Percentiles rank a stretch among this genome's conserved stretches.
Conservation (phyloP, 257 asterid species). For the Lantana camara region DNA sequence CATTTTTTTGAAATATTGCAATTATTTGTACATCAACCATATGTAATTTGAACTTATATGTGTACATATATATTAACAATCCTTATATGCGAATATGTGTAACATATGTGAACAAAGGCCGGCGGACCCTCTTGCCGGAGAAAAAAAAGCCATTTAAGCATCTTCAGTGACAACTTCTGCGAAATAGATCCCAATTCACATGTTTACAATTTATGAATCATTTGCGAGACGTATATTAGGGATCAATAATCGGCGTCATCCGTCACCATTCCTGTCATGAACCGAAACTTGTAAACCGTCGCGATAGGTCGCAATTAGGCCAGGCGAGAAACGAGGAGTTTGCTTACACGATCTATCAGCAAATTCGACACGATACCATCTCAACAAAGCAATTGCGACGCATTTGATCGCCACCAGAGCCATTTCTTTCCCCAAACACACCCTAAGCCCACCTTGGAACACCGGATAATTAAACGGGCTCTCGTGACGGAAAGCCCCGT, state of each 20-base stretch:
- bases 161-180: no score
- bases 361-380: conserved; percentile 42
- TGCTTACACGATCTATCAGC: conserved; percentile 8
- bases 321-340: conserved; percentile 53
- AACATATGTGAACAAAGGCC: no score
- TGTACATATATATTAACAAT: no score
- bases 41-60: no score
- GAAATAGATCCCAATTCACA: no score
- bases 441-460: conserved; percentile 51
- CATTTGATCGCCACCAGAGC: conserved; percentile 51
- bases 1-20: no score
- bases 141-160: neutral
- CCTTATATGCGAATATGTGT: no score
- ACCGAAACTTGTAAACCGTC: conserved; percentile 52
- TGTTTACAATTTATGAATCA: no score
- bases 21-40: no score
- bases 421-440: conserved; percentile 56
- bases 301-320: conserved; percentile 64
- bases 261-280: conserved; percentile 14
- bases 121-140: no score
- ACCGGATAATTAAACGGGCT: conserved; percentile 46
- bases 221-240: no score
- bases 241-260: neutral
- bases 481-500: conserved; percentile 31
- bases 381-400: conserved; percentile 53